Evolutionary conservation across 164 flowering plant genomes (phyloP), one percentile per base, ranked within the genome.

Genomic region (Umbellularia californica): DNA sequence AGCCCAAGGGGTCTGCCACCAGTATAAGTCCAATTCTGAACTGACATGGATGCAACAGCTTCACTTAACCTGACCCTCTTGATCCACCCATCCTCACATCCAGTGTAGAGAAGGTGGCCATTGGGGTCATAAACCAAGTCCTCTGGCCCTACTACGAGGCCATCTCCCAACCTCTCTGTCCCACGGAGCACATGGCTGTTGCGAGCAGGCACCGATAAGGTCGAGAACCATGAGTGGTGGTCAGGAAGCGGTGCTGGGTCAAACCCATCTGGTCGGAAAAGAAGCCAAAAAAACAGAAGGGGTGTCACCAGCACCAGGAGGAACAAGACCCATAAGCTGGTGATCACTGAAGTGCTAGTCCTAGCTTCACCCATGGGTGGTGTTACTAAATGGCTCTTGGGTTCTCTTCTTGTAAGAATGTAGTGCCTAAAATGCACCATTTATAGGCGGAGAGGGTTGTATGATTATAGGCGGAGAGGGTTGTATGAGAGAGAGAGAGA

Each of bases 1-100:
- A 94, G 51, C 2, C 97, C 97, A 13, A 92, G 90, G 2, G 98
- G 90, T 10, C 89, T 73, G 2, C 95, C 97, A 6, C 93, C 93
- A 7, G 87, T 85, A 73, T 80, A 50, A 23, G 84, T 88, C 93
- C 88, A 87, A n/a, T 88, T 68, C 81, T 88, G 83, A 66, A 83
- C 85, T 64, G 27, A 69, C 65, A 71, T 68, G 20, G 75, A 73
- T 9, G 71, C 81, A 5, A 74, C 81, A 41, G 84, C 74, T 6
- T 82, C 90, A 50, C 30, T 79, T 52, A 89, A 25, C 65, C 23
- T 81, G 64, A 92, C 86, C 76, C 88, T 83, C 80, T 82, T 88
- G 52, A 93, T 78, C 99, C 97, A 95, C 27, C 99, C 99, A 74
- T 92, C 98, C 0, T 13, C 51, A 62, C 90, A 86, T 1, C 92